Evolutionary conservation across 1,284 basidiomycete genomes (phyloP).

Genomic region (Rhodotorula sp.): DNA sequence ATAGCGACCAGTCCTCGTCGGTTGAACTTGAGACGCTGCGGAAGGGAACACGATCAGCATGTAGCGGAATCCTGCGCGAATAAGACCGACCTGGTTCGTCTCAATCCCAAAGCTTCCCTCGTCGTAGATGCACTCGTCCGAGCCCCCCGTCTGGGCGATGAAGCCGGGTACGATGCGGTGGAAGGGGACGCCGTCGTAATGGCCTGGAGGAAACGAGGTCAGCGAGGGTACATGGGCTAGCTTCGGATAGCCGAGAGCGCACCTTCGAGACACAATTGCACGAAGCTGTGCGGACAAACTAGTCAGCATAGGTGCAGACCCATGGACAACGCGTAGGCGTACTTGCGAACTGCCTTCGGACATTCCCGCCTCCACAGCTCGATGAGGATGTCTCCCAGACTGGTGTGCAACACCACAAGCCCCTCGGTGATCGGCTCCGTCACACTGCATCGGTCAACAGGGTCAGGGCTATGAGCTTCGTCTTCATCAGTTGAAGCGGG

Average conservation of each 20-base stretch:
- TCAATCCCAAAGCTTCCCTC: slow-evolving; percentile 43
- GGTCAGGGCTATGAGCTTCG: no score
- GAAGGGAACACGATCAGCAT: slow-evolving; percentile 6
- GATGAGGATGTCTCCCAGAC: slow-evolving; percentile 79
- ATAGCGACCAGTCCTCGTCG: slow-evolving; percentile 88
- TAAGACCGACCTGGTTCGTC: slow-evolving; percentile 29
- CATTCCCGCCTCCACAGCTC: slow-evolving; percentile 95
- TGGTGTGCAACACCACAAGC: slow-evolving; percentile 78
- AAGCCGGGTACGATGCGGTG: slow-evolving; percentile 58
- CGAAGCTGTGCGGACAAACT: slow-evolving; percentile 20
- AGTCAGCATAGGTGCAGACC: slow-evolving; percentile 54
- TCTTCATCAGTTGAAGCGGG: background rate
- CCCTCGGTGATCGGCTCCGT: slow-evolving; percentile 43
- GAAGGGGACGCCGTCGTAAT: slow-evolving; percentile 92
- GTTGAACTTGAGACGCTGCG: slow-evolving; percentile 77
- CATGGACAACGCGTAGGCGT: slow-evolving; percentile 46
- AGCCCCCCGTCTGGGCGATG: slow-evolving; percentile 65
- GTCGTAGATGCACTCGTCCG: slow-evolving; percentile 50
- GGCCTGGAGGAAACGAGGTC: slow-evolving; percentile 60
- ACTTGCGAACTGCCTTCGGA: slow-evolving; percentile 90
- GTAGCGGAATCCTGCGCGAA: no score
- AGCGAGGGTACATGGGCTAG: background rate
- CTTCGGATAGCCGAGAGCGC: background rate
- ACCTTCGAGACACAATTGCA: slow-evolving; percentile 44
- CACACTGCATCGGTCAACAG: slow-evolving; percentile 10